These are phyloP conservation scores for Russula lepida DNA, from an alignment of 768 basidiomycete species.

Conservation along the genomic window DNA sequence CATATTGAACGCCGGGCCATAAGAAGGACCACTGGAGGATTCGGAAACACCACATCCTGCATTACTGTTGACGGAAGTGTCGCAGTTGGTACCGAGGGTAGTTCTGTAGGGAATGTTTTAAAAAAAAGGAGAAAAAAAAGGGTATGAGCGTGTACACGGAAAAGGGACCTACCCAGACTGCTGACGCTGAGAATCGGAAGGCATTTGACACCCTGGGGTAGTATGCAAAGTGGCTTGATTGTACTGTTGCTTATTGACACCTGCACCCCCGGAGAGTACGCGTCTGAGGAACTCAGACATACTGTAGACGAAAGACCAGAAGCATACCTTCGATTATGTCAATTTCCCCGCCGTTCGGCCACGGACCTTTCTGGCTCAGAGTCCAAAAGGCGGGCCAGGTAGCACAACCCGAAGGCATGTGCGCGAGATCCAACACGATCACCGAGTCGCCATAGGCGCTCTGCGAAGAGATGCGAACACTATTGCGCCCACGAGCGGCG, in stretches of 20 bases:
- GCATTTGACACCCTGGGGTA: slow-evolving; percentile 36
- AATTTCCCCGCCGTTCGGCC: slow-evolving; percentile 55
- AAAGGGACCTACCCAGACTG: slow-evolving; percentile 39
- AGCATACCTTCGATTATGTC: slow-evolving; percentile 51
- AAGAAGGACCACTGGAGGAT: slow-evolving; percentile 35
- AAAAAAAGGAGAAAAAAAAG: background rate
- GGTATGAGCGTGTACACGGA: background rate
- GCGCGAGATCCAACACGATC: slow-evolving; percentile 42
- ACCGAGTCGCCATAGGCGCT: slow-evolving; percentile 39
- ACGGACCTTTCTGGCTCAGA: slow-evolving; percentile 40
- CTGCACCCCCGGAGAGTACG: slow-evolving; percentile 21
- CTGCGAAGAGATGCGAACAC: slow-evolving; percentile 31
- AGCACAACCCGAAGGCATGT: slow-evolving; percentile 53
- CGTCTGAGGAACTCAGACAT: background rate
- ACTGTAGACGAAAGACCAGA: background rate
- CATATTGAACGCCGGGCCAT: slow-evolving; percentile 41
- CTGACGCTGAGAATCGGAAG: slow-evolving; percentile 19
- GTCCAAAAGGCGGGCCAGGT: slow-evolving; percentile 70
- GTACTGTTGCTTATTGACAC: slow-evolving; percentile 38
- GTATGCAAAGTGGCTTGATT: slow-evolving; percentile 54
- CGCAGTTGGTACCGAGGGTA: slow-evolving; percentile 39
- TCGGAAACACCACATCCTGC: slow-evolving; percentile 52
- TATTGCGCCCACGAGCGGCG: slow-evolving; percentile 43
- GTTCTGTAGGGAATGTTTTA: slow-evolving; percentile 29
- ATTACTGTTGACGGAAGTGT: slow-evolving; percentile 44